Evolutionary conservation across 2,329 filamentous ascomycete species (phyloP), one percentile per base, ranked within the genome.

Genomic region (Myriosclerotinia curreyana): DNA sequence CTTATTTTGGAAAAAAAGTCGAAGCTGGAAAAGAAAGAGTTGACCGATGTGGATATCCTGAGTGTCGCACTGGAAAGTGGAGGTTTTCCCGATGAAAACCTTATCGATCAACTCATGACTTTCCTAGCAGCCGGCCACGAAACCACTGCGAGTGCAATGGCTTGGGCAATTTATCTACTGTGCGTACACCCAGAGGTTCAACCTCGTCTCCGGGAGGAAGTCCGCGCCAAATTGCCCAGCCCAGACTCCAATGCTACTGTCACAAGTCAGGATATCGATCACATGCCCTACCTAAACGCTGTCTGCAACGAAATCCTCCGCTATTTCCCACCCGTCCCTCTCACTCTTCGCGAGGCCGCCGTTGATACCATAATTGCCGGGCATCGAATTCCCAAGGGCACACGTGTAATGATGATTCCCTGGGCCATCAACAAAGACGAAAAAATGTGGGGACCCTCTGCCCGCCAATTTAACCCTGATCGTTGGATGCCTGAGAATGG

Each of bases 91-190:
- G 90, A 95, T 67, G 89, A 92, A 56, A 86, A 91, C 66, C 83
- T 96, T n/a, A 84, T 92, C 44, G 89, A 95, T 74, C 92, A 96
- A 76, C 83, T 95, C 74, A 95, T 96, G 90, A 96, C 91, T 0
- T 95, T 96, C 78, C 83, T 96, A 6, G 89, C 88, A 0, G 92
- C 92, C 0, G 88, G 88, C 28, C 91, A 94, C 75, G 90, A 94
- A 77, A 94, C 91, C 0, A 93, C 90, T 0, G 86, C 91, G 0
- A 83, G 86, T 0, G 82, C 90, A 22, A 80, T 95, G 73, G 89
- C 87, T n/a, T 94, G 90, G 89, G 83, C 87, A 3, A 76, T 86
- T 9, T 90, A 92, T 73, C 78, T 88, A 51, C 82, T 95, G n/a
- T 84, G 84, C 69, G 80, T 81, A 25, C 76, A 91, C 70, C 86